Evolutionary conservation across 2,329 filamentous ascomycete genomes (phyloP), one percentile per base, ranked within the genome.

Genomic region (Fusarium sp.): DNA sequence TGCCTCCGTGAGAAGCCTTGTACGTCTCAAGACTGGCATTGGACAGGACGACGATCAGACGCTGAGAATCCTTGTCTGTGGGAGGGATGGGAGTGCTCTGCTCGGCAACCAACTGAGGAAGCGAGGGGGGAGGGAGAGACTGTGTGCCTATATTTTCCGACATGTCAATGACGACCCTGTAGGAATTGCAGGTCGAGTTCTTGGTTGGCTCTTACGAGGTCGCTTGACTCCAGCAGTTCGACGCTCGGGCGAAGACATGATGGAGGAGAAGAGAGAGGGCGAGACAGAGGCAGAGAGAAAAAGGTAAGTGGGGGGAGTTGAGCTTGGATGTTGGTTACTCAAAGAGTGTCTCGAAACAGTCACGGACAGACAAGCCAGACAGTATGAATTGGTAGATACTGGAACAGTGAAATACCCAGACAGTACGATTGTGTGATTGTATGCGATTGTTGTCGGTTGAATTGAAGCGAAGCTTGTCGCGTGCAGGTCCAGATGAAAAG

Each of bases 11-110:
- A 26, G 94, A 93, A 3, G 96, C 94, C 82, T 97, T 97, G 88
- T 98, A 98, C 2, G 96, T 99, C 84, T 99, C 96, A 76, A 99
- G 90, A 79, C 95, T 98, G 73, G 96, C 96, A 88, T 98, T 97
- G 75, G 95, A 98, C 56, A 99, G 89, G 45, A 99, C 95, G 62
- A 99, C 96, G 75, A 99, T 98, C 76, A 99, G 87, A 66, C 96
- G 90, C 83, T 96, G 92, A 20, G 94, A 93, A 83, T 97, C 93
- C 84, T 98, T 98, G 84, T 99, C 96, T 78, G 89, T 92, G 22
- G 91, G 86, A 17, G 95, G 86, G 74, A 99, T 98, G 32, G 96
- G 92, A 18, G 91, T 88, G 80, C 96, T 93, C 82, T 98, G 96
- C 83, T 98, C 96, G 47, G 96, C 96, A 52, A 98, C 94, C 58